Base-by-base conservation (phyloP, 306 rosid species). In the Quercus glauca region DNA sequence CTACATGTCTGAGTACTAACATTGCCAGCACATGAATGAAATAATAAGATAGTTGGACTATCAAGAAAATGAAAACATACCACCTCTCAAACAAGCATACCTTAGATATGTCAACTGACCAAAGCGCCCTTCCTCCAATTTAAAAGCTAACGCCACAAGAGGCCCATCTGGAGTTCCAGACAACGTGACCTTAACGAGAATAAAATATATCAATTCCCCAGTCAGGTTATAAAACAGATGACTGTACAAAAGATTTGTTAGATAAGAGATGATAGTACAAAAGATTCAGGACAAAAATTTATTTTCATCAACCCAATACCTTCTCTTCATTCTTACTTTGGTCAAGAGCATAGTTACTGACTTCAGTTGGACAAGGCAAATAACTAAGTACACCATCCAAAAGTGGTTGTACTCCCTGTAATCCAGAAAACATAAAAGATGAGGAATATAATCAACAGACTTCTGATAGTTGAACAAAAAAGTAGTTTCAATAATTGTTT, bases 391-490 rank as follows among this genome's bases (percentile, higher is more conserved):
- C 97, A 37, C 94, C 98, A 81, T 95, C 86, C 87, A 95, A 85
- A 88, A 95, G 99, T 60, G 99, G 97, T 78, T 95, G 99, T 37
- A 95, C 97, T 67, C 99, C 98, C 99, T 95, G 91, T 21, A 83
- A 57, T 71, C 59, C 88, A 84, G 74, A 63, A 85, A 79, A 60
- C 69, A 73, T 61, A 73, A 65, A 81, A 59, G 25, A 88, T 71
- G 71, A 85, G 81, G 73, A 33, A 43, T 35, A 81, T 49, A 70
- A 64, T 71, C 61, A 76, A 69, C 26, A 71, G 25, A 79, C 68
- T 74, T 59, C 73, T 13, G 60, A 77, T 35, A 33, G 49, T 29
- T 59, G 71, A 17, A 71, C 59, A 19, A 67, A 43, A 76, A 77
- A 60, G 68, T 5, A 37, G 74, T 45, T 67, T 1, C 14, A 13